Evolutionary conservation across 2,329 filamentous ascomycete species (phyloP), one percentile per base, ranked within the genome.

Genomic region (Nigrospora osmanthi): DNA sequence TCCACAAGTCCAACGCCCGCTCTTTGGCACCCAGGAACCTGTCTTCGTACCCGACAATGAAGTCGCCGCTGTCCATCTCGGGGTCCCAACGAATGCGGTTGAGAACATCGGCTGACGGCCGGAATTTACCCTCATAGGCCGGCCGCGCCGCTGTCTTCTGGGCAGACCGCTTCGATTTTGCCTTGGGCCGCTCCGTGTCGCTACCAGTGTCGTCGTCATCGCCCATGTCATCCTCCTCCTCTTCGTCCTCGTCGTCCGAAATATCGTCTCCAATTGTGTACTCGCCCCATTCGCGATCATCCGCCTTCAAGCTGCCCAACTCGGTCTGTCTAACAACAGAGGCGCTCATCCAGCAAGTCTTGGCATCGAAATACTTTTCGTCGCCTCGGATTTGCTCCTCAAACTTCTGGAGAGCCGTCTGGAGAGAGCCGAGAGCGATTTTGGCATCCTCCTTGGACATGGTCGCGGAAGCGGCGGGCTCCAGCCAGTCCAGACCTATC

Each of bases 11-110:
- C 6, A 82, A 59, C 2, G 68, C 56, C 50, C 72, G 74, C 58
- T 83, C 79, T 51, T 67, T 69, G 3, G 70, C 65, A 1, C 76
- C 78, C 4, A 68, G 48, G 53, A 83, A 82, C 14, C 80, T 68
- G 57, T 83, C 80, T 52, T 79, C 73, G 52, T 83, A 83, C 2
- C 78, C 79, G 40, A 83, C 68, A 6, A 81, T 49, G 51, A 73
- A 80, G 49, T 81, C 72, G 16, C 59, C 60, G 39, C 68, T 66
- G 51, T 80, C 70, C 35, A 80, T 64, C 15, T 58, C 61, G n/a
- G 68, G 61, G 51, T 83, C 78, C 78, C 79, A 82, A 16, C 76
- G 73, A 39, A 83, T 64, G 14, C 79, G 69, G 51, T 74, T 78
- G 45, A 83, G 70, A 11, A 81, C 75, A 52, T 83, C 79, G 13